Evolutionary conservation across 2,329 filamentous ascomycete genomes (phyloP).

Genomic region (Pezicula rhizophila): DNA sequence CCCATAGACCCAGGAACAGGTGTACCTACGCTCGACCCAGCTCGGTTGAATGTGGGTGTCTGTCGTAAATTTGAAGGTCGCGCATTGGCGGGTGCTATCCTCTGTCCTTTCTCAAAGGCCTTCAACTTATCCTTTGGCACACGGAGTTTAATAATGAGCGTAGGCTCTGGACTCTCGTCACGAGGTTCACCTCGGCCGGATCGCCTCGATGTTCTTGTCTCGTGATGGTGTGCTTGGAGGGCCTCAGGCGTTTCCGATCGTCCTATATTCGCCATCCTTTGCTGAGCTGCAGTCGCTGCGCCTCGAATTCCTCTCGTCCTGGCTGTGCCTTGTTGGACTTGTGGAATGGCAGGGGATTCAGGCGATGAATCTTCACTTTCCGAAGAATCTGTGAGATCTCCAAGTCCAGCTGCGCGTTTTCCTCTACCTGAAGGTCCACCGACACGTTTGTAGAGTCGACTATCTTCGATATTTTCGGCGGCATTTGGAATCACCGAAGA

Average conservation of each 20-base stretch:
- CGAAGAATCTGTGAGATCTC: conserved; percentile 73
- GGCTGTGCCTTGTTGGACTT: conserved; percentile 66
- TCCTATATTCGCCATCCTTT: conserved; percentile 74
- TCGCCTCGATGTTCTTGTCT: conserved; percentile 62
- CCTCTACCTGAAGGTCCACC: conserved; percentile 49
- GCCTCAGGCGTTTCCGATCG: conserved; percentile 88
- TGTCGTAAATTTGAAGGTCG: conserved; percentile 32
- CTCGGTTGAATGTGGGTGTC: conserved; percentile 38
- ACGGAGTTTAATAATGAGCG: conserved; percentile 66
- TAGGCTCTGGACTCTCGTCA: conserved; percentile 69
- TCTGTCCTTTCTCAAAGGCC: conserved; percentile 54
- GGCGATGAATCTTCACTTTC: conserved; percentile 84
- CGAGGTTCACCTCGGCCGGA: conserved; percentile 54
- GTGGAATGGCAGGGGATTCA: conserved; percentile 76
- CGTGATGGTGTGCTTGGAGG: conserved; percentile 61
- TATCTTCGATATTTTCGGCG: conserved; percentile 73
- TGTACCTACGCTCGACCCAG: conserved; percentile 41
- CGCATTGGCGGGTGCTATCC: conserved; percentile 26
- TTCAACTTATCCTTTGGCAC: conserved; percentile 67
- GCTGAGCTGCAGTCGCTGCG: conserved; percentile 79
- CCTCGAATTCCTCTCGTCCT: conserved; percentile 84
- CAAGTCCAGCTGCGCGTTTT: conserved; percentile 52
- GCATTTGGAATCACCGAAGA: conserved; percentile 89
- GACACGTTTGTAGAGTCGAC: conserved; percentile 76
- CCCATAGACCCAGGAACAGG: conserved; percentile 49